A percentile compares a stretch with the other conserved stretches of the same genome.
phyloP scores from a whole-genome alignment of 1,139 yeast genomes.

The Diutina pseudorugosa region DNA sequence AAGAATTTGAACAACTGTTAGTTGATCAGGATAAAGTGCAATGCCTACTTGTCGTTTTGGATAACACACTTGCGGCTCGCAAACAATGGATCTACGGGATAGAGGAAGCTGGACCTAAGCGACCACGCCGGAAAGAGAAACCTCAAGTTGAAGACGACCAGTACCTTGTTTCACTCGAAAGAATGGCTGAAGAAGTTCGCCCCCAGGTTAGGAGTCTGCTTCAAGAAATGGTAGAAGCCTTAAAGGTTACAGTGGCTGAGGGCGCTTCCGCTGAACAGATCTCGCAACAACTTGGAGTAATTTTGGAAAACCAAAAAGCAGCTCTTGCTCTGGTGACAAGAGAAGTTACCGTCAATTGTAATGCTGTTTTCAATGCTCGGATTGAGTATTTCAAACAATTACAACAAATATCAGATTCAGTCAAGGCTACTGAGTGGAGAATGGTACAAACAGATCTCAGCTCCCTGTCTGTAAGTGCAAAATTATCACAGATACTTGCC shows the following conservation, averaged over 20 bases:
- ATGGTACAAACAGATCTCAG: not conserved
- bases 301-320: constrained; percentile 31
- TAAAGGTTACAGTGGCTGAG: not conserved
- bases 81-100: constrained; percentile 2
- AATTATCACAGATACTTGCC: not conserved
- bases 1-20: constrained; percentile 65
- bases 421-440: constrained; percentile 18
- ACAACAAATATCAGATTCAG: constrained; percentile 78
- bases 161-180: not conserved
- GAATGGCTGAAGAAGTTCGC: not conserved
- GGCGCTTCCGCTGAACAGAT: not conserved
- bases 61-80: not conserved
- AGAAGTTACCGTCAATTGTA: constrained; percentile 40
- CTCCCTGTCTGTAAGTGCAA: not conserved
- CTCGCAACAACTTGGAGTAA: constrained; percentile 11
- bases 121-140: not conserved
- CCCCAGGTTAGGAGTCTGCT: not conserved
- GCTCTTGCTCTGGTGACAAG: constrained; percentile 27
- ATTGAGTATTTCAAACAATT: constrained; percentile 73
- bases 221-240: not conserved
- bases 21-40: constrained; percentile 45
- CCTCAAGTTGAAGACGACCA: not conserved
- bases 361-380: constrained; percentile 62
- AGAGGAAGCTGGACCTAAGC: not conserved
- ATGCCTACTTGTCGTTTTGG: not conserved